Percentiles rank a stretch among this genome's conserved stretches.
phyloP scores from a whole-genome alignment of 2,329 filamentous ascomycete genomes.

The Arthrocladium fulminans region DNA sequence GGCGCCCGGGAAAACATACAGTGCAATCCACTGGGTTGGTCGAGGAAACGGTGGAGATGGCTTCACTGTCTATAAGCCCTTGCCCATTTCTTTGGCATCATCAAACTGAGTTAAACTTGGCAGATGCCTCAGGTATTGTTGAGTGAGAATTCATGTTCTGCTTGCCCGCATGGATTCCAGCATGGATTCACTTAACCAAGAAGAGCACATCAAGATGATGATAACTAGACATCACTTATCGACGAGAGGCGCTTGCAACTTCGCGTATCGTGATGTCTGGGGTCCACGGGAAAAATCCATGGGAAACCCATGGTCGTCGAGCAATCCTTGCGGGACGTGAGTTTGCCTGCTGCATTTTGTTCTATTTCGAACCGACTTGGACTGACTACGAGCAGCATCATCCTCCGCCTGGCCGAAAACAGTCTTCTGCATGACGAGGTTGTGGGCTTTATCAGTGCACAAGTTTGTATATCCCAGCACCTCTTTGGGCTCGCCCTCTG shows the following conservation, averaged over 20 bases:
- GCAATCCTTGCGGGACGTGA: background rate
- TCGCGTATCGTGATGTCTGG: background rate
- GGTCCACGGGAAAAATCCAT: background rate
- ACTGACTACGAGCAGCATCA: background rate
- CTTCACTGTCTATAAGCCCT: too few relatives aligned
- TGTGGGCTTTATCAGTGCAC: slow-evolving; percentile 13
- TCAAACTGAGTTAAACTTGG: too few relatives aligned
- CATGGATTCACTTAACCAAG: too few relatives aligned
- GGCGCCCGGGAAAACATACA: too few relatives aligned
- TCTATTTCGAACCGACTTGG: background rate
- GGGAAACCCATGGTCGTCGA: background rate
- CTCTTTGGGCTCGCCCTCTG: background rate
- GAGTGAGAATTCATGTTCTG: too few relatives aligned
- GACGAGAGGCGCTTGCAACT: background rate
- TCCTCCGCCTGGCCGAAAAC: slow-evolving; percentile 15
- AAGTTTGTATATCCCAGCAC: slow-evolving; percentile 1
- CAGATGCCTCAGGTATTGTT: too few relatives aligned
- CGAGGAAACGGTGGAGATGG: too few relatives aligned
- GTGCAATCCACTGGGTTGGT: too few relatives aligned
- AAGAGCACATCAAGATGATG: too few relatives aligned
- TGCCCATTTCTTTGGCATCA: too few relatives aligned
- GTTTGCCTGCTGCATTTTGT: background rate
- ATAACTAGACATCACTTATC: too few relatives aligned
- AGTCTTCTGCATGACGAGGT: slow-evolving; percentile 18
- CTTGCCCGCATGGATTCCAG: too few relatives aligned